A percentile compares a stretch with the other conserved stretches of the same genome.
Evolutionary conservation across 805 yeast genomes (phyloP).

Genomic region (Saccharomycopsis amapae): DNA sequence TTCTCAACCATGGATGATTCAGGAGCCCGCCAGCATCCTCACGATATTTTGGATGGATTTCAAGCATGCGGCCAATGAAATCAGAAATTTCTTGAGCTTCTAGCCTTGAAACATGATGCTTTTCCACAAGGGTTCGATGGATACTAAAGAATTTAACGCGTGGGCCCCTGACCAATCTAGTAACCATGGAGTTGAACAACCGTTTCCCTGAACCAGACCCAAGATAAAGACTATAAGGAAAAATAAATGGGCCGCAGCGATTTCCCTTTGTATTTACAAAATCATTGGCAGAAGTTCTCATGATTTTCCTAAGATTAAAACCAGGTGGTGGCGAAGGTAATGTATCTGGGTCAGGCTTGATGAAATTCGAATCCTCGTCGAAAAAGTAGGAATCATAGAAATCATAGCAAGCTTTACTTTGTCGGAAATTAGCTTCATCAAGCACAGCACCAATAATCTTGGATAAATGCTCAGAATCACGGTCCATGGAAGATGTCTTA

Average conservation of each 20-base stretch:
- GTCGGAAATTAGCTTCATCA: conserved; percentile 8
- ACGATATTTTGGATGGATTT: conserved; percentile 41
- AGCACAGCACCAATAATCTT: conserved; percentile 63
- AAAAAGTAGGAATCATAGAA: conserved; percentile 19
- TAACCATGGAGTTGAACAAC: conserved; percentile 13
- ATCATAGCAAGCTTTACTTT: conserved; percentile 16
- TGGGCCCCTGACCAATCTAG: not conserved
- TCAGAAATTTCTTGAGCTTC: conserved; percentile 29
- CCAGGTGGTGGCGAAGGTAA: conserved; percentile 18
- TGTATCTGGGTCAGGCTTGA: not conserved
- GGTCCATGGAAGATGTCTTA: conserved; percentile 30
- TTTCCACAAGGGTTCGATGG: conserved; percentile 7
- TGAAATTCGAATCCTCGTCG: conserved; percentile 13
- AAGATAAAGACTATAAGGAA: conserved; percentile 18
- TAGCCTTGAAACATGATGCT: conserved; percentile 4
- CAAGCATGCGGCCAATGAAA: conserved; percentile 45
- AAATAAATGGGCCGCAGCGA: conserved; percentile 21
- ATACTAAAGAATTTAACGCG: conserved; percentile 1
- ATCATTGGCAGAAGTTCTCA: conserved; percentile 5
- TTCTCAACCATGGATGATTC: conserved; percentile 36
- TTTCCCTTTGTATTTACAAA: conserved; percentile 17
- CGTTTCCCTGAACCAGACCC: conserved; percentile 5
- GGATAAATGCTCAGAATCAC: conserved; percentile 92
- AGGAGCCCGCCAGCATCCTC: conserved; percentile 49
- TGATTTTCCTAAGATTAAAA: conserved; percentile 14